Base-by-base conservation (phyloP, 257 asterid genomes). In the Jasminum sambac region DNA sequence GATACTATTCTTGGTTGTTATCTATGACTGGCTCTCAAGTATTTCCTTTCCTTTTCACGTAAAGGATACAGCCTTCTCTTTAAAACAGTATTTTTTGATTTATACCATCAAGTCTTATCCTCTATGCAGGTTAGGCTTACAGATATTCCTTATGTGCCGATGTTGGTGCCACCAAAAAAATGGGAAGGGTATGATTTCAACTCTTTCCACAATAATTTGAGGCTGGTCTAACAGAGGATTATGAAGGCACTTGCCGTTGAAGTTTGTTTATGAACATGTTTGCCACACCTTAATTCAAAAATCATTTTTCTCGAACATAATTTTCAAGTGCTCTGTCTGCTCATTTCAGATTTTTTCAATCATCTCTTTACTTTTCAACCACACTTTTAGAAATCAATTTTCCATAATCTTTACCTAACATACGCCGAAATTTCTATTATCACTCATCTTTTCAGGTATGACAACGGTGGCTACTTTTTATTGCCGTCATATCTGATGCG, bases 111-210 rank as follows among this genome's bases (percentile, higher is more conserved):
- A n/a, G n/a, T 67, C 50, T 52, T 48, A 26, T 76, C 68, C 34
- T 44, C 68, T 79, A 39, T 83, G 86, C 96, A 94, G 98, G 90
- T 85, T 76, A 87, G 71, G 76, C 96, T 90, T 72, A 85, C 83
- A 88, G 76, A 84, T 63, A 87, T 94, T 78, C 97, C 97, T 48
- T 90, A 94, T 65, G 90, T 94, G 70, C 98, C 98, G 11, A 94
- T 94, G 98, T 81, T 94, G 87, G 96, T 94, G 77, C 97, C 98
- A 68, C 98, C 98, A 14, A 90, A 78, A 82, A 94, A 86, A 77
- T 94, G 98, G 98, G 89, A 78, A 83, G 96, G 98, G 98, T 94
- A 86, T 68, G 70, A 63, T 67, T 13, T 60, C 64, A 8, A 72
- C 57, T 50, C 21, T 69, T 67, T 42, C 26, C 26, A 12, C 63